These are phyloP conservation scores for Hemisphaericaspora xylofermentans DNA, from an alignment of 1,139 yeast species.

Conservation along the genomic window DNA sequence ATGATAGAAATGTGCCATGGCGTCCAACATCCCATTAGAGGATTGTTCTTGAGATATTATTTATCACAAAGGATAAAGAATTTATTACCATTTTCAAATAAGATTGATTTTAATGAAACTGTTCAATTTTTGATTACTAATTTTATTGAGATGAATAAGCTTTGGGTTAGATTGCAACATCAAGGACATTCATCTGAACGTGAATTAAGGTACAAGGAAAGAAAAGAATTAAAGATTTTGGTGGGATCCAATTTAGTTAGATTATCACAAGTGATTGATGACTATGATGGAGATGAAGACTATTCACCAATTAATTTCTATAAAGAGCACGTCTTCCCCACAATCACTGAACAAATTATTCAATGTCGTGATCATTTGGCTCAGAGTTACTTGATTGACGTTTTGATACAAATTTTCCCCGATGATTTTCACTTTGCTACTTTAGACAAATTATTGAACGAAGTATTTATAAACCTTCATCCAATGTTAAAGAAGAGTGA, in stretches of 20 bases:
- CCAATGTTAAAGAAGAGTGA: constrained; percentile 69
- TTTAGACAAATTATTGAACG: constrained; percentile 61
- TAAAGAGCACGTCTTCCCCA: constrained; percentile 66
- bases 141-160: constrained; percentile 94
- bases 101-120: constrained; percentile 59
- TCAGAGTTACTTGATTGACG: constrained; percentile 87
- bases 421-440: constrained; percentile 86
- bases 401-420: constrained; percentile 88
- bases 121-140: constrained; percentile 76
- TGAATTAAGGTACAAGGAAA: constrained; percentile 69
- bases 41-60: constrained; percentile 85
- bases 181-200: constrained; percentile 91
- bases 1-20: constrained; percentile 98
- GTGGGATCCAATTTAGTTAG: constrained; percentile 93
- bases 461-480: constrained; percentile 62
- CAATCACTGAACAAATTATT: constrained; percentile 82
- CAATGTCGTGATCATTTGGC: constrained; percentile 93
- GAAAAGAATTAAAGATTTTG: constrained; percentile 85
- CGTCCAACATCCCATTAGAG: constrained; percentile 93
- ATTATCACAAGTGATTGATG: constrained; percentile 80
- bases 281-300: constrained; percentile 51
- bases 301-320: constrained; percentile 50
- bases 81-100: constrained; percentile 50
- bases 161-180: constrained; percentile 95
- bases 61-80: constrained; percentile 81